These are phyloP conservation scores for Clavariopsis aquatica DNA, from an alignment of 495 filamentous ascomycete species.

Conservation along the genomic window DNA sequence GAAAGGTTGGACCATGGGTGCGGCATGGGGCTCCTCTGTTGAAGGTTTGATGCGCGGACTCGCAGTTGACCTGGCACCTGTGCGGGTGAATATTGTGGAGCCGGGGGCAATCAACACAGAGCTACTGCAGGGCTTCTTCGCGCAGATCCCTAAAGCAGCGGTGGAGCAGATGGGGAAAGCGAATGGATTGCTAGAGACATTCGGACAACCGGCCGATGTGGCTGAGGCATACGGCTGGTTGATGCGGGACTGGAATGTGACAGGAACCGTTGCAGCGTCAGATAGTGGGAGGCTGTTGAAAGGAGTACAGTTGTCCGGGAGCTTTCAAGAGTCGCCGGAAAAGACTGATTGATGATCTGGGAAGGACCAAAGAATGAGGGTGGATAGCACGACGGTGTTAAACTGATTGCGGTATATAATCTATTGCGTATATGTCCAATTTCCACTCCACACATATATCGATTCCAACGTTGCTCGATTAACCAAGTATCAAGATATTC, in stretches of 20 bases:
- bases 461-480: not conserved
- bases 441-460: not conserved
- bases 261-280: conserved; percentile 45
- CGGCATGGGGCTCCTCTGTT: conserved; percentile 43
- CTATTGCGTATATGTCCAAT: not conserved
- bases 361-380: not conserved
- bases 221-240: conserved; percentile 66
- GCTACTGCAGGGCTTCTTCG: conserved; percentile 48
- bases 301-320: not conserved
- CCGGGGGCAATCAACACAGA: conserved; percentile 60
- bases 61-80: conserved; percentile 59
- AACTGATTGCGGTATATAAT: too few species aligned
- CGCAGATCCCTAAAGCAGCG: conserved; percentile 38
- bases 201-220: conserved; percentile 58
- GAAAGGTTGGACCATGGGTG: conserved; percentile 51
- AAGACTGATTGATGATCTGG: not conserved
- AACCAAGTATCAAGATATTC: too few species aligned
- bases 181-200: conserved; percentile 47
- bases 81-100: conserved; percentile 61
- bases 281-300: conserved; percentile 31
- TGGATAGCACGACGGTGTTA: too few species aligned
- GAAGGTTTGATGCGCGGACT: conserved; percentile 53
- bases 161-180: conserved; percentile 42
- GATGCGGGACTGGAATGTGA: conserved; percentile 61
- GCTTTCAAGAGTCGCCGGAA: not conserved